These are phyloP conservation scores for Punica granatum DNA, from an alignment of 345 rosid species.

Conservation along the genomic window DNA sequence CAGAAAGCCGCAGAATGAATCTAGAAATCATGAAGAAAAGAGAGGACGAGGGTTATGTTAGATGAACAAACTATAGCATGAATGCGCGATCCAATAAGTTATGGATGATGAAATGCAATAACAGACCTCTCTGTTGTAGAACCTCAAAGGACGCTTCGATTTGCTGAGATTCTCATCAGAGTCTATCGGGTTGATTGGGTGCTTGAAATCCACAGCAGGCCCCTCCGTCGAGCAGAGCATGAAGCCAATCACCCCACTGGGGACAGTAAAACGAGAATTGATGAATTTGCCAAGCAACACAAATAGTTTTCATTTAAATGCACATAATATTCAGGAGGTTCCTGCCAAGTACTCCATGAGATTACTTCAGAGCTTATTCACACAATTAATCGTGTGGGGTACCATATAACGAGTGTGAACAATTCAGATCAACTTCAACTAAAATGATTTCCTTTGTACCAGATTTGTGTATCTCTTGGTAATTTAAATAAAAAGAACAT, in stretches of 20 bases:
- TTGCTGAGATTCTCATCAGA: slow-evolving; percentile 24
- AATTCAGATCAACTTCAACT: not conserved
- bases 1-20: slow-evolving; percentile 94
- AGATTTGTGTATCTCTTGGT: not conserved
- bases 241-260: slow-evolving; percentile 96
- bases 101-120: not conserved
- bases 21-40: slow-evolving; percentile 24
- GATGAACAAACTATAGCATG: not conserved
- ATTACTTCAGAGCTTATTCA: too few relatives aligned
- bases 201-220: slow-evolving; percentile 78
- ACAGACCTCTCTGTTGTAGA: slow-evolving; percentile 77
- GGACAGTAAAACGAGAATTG: slow-evolving; percentile 8
- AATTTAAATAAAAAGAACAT: not conserved
- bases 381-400: too few relatives aligned
- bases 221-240: slow-evolving; percentile 97
- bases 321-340: not conserved
- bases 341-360: too few relatives aligned
- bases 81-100: not conserved
- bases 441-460: not conserved
- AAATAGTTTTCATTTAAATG: too few relatives aligned
- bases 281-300: slow-evolving; percentile 7
- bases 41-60: not conserved
- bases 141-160: slow-evolving; percentile 53
- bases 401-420: not conserved
- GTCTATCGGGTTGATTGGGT: slow-evolving; percentile 68